A percentile compares a stretch with the other conserved stretches of the same genome.
Conservation (phyloP, 2,329 filamentous ascomycete species). For the Fusarium albidum region DNA sequence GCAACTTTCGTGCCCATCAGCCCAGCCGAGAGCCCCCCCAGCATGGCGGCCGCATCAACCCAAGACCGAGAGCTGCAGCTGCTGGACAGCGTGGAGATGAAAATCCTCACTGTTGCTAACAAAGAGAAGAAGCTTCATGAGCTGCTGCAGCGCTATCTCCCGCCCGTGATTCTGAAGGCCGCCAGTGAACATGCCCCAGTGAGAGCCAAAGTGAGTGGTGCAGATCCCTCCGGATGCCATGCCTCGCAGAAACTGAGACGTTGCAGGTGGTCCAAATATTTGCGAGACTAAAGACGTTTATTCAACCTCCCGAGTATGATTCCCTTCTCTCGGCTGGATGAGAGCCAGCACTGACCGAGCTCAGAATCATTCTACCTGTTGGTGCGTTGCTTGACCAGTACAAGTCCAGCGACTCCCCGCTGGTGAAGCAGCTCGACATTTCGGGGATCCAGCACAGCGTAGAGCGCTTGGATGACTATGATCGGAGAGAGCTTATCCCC, state of each 20-base stretch:
- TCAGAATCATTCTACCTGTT: conserved; percentile 80
- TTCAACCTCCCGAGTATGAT: conserved; percentile 58
- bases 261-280: conserved; percentile 59
- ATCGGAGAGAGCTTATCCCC: conserved; percentile 78
- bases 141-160: conserved; percentile 79
- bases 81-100: conserved; percentile 84
- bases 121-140: conserved; percentile 84
- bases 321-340: not conserved
- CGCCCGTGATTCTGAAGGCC: conserved; percentile 85
- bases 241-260: conserved; percentile 1
- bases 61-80: conserved; percentile 82
- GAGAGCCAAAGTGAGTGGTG: conserved; percentile 71
- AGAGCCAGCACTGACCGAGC: conserved; percentile 11
- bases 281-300: conserved; percentile 62
- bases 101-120: conserved; percentile 80
- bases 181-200: conserved; percentile 82
- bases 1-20: not conserved
- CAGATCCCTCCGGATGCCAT: not conserved
- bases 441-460: conserved; percentile 87
- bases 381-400: conserved; percentile 87
- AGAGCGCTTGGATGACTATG: conserved; percentile 58
- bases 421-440: conserved; percentile 89
- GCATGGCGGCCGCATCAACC: conserved; percentile 49
- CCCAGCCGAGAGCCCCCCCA: conserved; percentile 2
- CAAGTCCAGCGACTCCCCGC: conserved; percentile 74